Evolutionary conservation across 108 stramenopile species (phyloP), one percentile per base, ranked within the genome.

Genomic region (Nannochloropsis gaditana): DNA sequence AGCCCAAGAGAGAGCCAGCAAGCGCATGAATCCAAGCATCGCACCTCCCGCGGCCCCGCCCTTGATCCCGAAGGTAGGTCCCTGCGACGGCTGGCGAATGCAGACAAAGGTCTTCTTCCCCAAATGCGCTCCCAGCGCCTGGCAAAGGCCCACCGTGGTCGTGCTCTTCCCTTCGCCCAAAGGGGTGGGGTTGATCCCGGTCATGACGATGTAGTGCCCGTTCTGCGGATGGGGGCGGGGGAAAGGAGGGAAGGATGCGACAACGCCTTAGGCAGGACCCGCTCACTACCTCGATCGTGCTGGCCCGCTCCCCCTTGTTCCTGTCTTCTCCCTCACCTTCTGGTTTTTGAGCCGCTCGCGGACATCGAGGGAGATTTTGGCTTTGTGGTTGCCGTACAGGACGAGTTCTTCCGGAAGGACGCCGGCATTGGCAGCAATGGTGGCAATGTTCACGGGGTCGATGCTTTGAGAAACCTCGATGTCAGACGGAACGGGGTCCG

Each of bases 31-130:
- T 10, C 11, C 10, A 15, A 15, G 47, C 11, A 50, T 85, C 21
- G 86, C 96, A 31, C 97, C 98, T 9, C 98, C 98, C 9, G 96
- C 96, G 79, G 98, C 98, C 17, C 98, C 97, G 3, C 99, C 99
- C 92, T 99, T 99, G 91, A 99, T 97, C 31, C 99, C 99, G 91
- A 99, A 98, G 45, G 99, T 98, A 43, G 97, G 98, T 21, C 98
- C 98, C 88, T 97, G 97, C 31, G 90, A 91, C 17, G 92, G 92
- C 86, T 91, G 91, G 41, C 45, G 95, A 94, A 91, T 97, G 84
- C 85, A 88, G 45, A 91, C 83, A 84, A 92, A 92, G 2, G 84
- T 82, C 81, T 90, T 92, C 83, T 94, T 94, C 6, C 92, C 93
- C 44, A 96, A 89, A 83, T 94, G 92, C 1, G 97, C 96, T 11